Percentiles rank a stretch among this genome's conserved stretches.
Evolutionary conservation across 768 basidiomycete genomes (phyloP).

Genomic region (Mycena latifolia): DNA sequence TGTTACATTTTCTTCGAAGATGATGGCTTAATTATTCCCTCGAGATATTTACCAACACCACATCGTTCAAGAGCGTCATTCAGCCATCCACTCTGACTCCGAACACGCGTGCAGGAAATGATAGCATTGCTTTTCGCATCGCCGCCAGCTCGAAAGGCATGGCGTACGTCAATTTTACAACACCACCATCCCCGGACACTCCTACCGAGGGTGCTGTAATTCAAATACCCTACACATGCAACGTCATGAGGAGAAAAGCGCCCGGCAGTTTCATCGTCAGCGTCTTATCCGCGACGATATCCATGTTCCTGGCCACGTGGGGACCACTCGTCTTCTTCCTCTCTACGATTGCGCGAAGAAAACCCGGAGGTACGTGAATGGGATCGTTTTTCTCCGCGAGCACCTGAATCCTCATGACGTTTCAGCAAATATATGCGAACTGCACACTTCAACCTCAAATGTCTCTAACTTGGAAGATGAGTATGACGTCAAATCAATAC

Average conservation of each 20-base stretch:
- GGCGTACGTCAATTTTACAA: conserved; percentile 24
- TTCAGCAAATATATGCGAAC: too few relatives aligned
- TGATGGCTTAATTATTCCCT: neutral
- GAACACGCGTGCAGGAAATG: too few relatives aligned
- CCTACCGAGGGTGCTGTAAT: conserved; percentile 19
- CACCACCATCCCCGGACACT: conserved; percentile 9
- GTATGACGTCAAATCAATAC: too few relatives aligned
- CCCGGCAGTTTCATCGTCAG: conserved; percentile 27
- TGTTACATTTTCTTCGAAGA: neutral
- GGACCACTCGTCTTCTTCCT: neutral
- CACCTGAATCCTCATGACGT: too few relatives aligned
- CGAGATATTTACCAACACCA: conserved; percentile 33
- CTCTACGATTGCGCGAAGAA: neutral
- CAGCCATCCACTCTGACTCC: too few relatives aligned
- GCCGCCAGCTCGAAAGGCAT: conserved; percentile 19
- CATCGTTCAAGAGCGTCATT: conserved; percentile 21
- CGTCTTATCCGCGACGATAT: conserved; percentile 28
- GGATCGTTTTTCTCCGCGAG: too few relatives aligned
- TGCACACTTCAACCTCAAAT: too few relatives aligned
- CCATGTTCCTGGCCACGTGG: conserved; percentile 32
- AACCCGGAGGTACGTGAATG: conserved; percentile 18
- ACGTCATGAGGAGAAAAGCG: conserved; percentile 20
- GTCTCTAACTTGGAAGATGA: too few relatives aligned
- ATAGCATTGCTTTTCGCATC: conserved; percentile 4
- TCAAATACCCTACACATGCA: conserved; percentile 32